Evolutionary conservation across 2,329 filamentous ascomycete species (phyloP).

Genomic region (Hypoxylon rubiginosum): DNA sequence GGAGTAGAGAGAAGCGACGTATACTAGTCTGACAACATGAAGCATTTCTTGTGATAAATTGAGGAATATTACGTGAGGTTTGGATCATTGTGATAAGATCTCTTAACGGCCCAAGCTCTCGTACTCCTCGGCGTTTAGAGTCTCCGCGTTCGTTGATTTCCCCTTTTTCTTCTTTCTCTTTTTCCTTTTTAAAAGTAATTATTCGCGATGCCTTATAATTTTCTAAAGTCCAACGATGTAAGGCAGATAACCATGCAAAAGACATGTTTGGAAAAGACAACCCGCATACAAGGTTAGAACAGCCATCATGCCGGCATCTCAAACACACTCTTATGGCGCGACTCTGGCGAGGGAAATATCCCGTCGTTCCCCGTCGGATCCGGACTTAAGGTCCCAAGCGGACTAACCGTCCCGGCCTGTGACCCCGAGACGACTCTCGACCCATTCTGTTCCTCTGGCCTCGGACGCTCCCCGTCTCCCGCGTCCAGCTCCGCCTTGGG

Average conservation of each 20-base stretch:
- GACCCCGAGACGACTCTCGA: not conserved
- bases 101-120: not conserved
- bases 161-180: too few species aligned
- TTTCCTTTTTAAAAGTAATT: too few species aligned
- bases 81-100: not conserved
- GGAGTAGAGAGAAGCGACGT: not conserved
- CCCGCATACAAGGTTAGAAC: not conserved
- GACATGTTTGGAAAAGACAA: too few species aligned
- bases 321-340: slow-evolving; percentile 17
- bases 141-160: not conserved
- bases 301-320: slow-evolving; percentile 11
- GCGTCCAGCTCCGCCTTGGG: slow-evolving; percentile 30
- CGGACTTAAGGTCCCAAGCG: slow-evolving; percentile 6
- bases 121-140: not conserved
- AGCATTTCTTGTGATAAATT: not conserved
- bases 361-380: slow-evolving; percentile 14
- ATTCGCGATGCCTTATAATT: too few species aligned
- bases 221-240: too few species aligned
- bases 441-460: not conserved
- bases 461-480: not conserved
- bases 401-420: slow-evolving; percentile 5
- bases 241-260: too few species aligned
- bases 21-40: too few species aligned
- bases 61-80: not conserved
- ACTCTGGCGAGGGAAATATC: slow-evolving; percentile 16